Percentiles rank a stretch among this genome's conserved stretches.
phyloP scores from a whole-genome alignment of 2,329 filamentous ascomycete species.

The Rutstroemia sp. region DNA sequence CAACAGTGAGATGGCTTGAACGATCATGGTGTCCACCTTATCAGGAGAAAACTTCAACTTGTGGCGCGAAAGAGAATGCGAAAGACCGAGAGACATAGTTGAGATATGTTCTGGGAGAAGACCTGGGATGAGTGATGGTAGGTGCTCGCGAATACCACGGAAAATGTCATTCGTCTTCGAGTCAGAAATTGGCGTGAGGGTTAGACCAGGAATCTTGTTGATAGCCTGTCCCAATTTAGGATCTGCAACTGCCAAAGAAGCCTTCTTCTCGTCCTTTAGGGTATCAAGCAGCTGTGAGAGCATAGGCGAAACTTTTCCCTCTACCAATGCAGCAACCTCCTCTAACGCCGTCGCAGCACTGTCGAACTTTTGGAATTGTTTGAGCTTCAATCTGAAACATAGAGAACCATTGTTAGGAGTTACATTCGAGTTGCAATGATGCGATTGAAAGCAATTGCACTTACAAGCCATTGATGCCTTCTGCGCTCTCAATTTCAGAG shows the following conservation, averaged over 20 bases:
- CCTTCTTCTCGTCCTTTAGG: slow-evolving; percentile 96
- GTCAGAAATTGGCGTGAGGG: slow-evolving; percentile 77
- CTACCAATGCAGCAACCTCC: slow-evolving; percentile 80
- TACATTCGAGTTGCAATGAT: slow-evolving; percentile 2
- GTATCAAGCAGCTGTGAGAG: slow-evolving; percentile 75
- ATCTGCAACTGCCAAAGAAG: slow-evolving; percentile 87
- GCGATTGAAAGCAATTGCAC: slow-evolving; percentile 32
- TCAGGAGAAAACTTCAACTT: slow-evolving; percentile 98
- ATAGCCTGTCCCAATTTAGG: slow-evolving; percentile 88
- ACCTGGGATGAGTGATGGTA: slow-evolving; percentile 84
- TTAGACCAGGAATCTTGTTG: slow-evolving; percentile 81
- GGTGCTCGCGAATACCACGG: slow-evolving; percentile 86
- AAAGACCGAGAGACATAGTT: slow-evolving; percentile 92
- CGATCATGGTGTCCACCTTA: slow-evolving; percentile 99
- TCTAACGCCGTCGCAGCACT: slow-evolving; percentile 84
- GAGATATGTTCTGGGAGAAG: slow-evolving; percentile 78
- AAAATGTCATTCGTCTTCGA: slow-evolving; percentile 81
- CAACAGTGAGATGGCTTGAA: slow-evolving; percentile 87
- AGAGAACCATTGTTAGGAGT: slow-evolving; percentile 15
- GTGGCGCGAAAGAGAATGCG: slow-evolving; percentile 92
- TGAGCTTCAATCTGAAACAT: slow-evolving; percentile 70
- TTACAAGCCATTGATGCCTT: slow-evolving; percentile 81
- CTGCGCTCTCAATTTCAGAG: slow-evolving; percentile 67
- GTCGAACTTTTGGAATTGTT: slow-evolving; percentile 96
- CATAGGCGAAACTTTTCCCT: slow-evolving; percentile 90